Evolutionary conservation across 495 filamentous ascomycete species (phyloP).

Genomic region (Daldinia concentrica): DNA sequence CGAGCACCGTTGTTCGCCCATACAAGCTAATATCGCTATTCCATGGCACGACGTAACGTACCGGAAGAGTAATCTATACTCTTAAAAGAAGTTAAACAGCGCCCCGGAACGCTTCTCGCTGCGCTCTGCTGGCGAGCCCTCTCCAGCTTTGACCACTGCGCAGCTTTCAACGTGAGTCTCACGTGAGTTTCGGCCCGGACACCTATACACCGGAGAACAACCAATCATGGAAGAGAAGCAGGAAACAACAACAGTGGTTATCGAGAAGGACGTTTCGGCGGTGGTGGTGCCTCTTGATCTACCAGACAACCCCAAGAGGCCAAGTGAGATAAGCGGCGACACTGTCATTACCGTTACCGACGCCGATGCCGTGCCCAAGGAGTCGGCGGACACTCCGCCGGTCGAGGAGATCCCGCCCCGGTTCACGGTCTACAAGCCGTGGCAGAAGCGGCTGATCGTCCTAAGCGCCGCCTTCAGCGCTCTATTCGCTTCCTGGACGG

Average conservation of each 20-base stretch:
- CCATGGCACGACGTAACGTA: conserved; percentile 2
- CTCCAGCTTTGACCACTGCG: conserved; percentile 22
- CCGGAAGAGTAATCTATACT: conserved; percentile 5
- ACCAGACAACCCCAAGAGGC: background rate
- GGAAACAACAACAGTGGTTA: conserved; percentile 19
- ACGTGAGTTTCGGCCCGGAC: conserved; percentile 14
- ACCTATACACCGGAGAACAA: conserved; percentile 10
- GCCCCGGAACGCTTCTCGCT: conserved; percentile 11
- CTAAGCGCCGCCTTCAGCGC: conserved; percentile 66
- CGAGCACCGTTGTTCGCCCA: conserved; percentile 28
- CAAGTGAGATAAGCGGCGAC: conserved; percentile 17
- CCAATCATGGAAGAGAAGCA: conserved; percentile 30
- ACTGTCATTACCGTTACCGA: conserved; percentile 21
- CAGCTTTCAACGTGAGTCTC: conserved; percentile 9
- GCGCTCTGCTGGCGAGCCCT: conserved; percentile 7
- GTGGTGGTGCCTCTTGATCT: background rate
- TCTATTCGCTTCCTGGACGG: conserved; percentile 74
- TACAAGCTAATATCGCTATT: conserved; percentile 23
- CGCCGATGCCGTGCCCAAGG: conserved; percentile 1
- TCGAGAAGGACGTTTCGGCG: conserved; percentile 33
- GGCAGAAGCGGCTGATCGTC: conserved; percentile 68
- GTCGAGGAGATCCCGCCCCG: conserved; percentile 46
- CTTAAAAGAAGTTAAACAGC: conserved; percentile 18
- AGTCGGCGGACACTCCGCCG: conserved; percentile 36
- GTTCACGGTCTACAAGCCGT: conserved; percentile 63